A percentile compares a stretch with the other conserved stretches of the same genome.
phyloP scores from a whole-genome alignment of 2,329 filamentous ascomycete genomes.

The Pseudogymnoascus pannorum region DNA sequence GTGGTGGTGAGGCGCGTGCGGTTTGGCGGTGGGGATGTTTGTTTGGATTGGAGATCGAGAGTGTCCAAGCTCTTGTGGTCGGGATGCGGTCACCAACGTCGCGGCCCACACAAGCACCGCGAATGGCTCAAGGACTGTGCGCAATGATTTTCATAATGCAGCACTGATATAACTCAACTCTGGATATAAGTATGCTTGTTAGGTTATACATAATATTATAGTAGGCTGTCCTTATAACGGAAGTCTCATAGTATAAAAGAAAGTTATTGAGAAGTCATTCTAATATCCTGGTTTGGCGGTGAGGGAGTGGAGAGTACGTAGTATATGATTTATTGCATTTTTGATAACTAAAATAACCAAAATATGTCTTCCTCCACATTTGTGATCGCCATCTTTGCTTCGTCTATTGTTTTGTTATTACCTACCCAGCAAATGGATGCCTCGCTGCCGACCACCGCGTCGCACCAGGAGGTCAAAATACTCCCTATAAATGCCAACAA shows the following conservation, averaged over 20 bases:
- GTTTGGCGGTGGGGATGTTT: background rate
- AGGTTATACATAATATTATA: background rate
- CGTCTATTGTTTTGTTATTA: background rate
- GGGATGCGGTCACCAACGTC: background rate
- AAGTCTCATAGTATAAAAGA: background rate
- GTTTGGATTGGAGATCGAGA: background rate
- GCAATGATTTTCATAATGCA: background rate
- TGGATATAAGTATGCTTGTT: background rate
- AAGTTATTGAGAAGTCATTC: background rate
- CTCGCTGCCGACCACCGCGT: background rate
- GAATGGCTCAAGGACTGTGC: background rate
- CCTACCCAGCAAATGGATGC: background rate
- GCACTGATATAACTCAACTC: background rate
- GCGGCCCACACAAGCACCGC: background rate
- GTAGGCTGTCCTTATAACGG: background rate
- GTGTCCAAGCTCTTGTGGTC: background rate
- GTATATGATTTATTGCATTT: background rate
- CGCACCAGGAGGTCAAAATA: background rate
- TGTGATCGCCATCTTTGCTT: background rate
- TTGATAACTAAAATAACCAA: background rate
- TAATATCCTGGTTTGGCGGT: background rate
- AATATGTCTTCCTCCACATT: background rate
- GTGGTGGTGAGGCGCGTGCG: background rate
- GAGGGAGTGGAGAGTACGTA: background rate
- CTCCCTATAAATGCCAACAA: slow-evolving; percentile 3